phyloP scores from a whole-genome alignment of 106 monocot species.

The Allium sativum region DNA sequence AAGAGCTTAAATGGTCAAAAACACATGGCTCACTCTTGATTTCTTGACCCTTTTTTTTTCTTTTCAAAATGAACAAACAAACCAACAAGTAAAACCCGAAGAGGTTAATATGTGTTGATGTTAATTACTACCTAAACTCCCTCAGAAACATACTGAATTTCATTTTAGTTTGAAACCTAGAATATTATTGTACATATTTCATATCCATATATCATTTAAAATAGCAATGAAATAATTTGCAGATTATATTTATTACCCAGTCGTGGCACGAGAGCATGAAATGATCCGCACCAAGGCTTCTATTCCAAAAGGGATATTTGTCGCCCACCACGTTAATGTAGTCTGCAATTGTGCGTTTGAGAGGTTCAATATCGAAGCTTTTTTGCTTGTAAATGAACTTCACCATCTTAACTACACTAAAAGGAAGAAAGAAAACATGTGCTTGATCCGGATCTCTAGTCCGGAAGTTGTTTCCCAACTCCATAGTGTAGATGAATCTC shows the following conservation, averaged over 20 bases:
- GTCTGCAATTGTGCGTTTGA: conserved; percentile 23
- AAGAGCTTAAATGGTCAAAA: no score
- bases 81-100: no score
- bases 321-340: conserved; percentile 16
- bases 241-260: conserved; percentile 14
- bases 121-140: no score
- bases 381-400: conserved; percentile 25
- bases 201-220: no score
- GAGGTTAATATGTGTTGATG: no score
- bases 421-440: conserved; percentile 50
- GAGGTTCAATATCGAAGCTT: conserved; percentile 8
- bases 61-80: no score
- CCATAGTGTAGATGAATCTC: conserved; percentile 46
- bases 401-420: conserved; percentile 53
- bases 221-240: no score
- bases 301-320: conserved; percentile 29
- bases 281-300: conserved; percentile 35
- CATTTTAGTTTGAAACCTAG: no score
- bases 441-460: conserved; percentile 43
- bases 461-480: conserved; percentile 18
- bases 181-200: no score
- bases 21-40: no score
- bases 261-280: conserved; percentile 37
- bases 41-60: no score
- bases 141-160: no score